Base-by-base conservation (phyloP, 2,329 filamentous ascomycete genomes). In the Exophiala aquamarina region DNA sequence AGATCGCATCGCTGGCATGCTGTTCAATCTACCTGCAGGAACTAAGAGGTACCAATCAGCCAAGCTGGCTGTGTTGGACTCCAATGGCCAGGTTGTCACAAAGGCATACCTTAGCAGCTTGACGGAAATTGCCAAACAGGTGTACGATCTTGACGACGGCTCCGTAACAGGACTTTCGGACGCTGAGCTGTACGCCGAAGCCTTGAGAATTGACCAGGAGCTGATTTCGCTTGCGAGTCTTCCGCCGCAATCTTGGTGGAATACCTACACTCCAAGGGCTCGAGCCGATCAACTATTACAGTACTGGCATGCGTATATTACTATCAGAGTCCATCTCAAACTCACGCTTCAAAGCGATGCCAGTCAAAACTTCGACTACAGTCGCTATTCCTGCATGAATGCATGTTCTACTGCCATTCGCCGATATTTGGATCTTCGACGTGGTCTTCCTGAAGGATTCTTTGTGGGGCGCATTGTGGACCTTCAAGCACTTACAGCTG, bases 1-100 rank as follows among this genome's bases (percentile, higher is more conserved):
- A 2, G 65, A 69, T 15, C 52, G 66, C 29, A 41, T 70, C 3
- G 41, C 55, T 2, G 61, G 61, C 1, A 63, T 66, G 59, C 52
- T 67, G 15, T 58, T 66, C 36, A 69, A 69, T 47, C 47, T 69
- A 4, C 67, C 67, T 10, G 54, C 63, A n/a, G 61, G 56, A 11
- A 68, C 65, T 7, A 50, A 52, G 21, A 55, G 52, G 21, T 61
- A 61, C 44, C 32, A 57, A 47, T 19, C 33, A 3, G 13, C 52
- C 20, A 23, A 31, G 19, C 11, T 17, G 2, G 36, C 41, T 23
- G 20, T 40, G 3, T 31, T 46, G 23, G 31, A 15, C 15, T 17
- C 43, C 29, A 31, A 52, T 29, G 52, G 49, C 13, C 28, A 28
- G 5, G 35, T 54, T 4, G 33, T 49, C 14, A 21, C 37, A 3